Percentiles rank a stretch among this genome's conserved stretches.
Evolutionary conservation across 2,329 filamentous ascomycete genomes (phyloP).

Genomic region (Zymoseptoria ardabiliae): DNA sequence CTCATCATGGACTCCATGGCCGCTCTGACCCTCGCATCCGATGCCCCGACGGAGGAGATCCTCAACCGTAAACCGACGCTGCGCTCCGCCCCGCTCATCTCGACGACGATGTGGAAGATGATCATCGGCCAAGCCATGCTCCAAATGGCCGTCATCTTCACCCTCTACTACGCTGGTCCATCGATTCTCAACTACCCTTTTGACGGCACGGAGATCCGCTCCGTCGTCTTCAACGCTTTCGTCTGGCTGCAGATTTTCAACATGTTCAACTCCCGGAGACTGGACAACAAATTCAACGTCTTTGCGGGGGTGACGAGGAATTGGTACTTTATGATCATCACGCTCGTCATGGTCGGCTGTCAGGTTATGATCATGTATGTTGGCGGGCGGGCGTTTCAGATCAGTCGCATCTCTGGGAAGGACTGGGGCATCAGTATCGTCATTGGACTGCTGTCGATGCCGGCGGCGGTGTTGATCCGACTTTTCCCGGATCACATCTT

Average conservation of each 20-base stretch:
- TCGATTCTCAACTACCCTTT: slow-evolving; percentile 50
- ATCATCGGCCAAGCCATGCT: slow-evolving; percentile 88
- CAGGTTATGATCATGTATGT: slow-evolving; percentile 87
- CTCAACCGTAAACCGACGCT: slow-evolving; percentile 71
- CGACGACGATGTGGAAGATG: slow-evolving; percentile 98
- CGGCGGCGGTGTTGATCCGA: slow-evolving; percentile 72
- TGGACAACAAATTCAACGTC: slow-evolving; percentile 71
- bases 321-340: slow-evolving; percentile 81
- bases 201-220: slow-evolving; percentile 54
- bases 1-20: slow-evolving; percentile 59
- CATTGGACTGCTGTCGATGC: slow-evolving; percentile 73
- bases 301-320: slow-evolving; percentile 81
- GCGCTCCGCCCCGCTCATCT: slow-evolving; percentile 70
- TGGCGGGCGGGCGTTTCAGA: slow-evolving; percentile 65
- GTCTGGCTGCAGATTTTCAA: slow-evolving; percentile 99
- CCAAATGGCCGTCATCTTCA: slow-evolving; percentile 70
- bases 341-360: slow-evolving; percentile 76
- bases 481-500: slow-evolving; percentile 69
- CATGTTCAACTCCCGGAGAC: slow-evolving; percentile 65
- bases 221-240: slow-evolving; percentile 93
- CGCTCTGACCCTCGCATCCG: slow-evolving; percentile 52
- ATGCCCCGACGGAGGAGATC: slow-evolving; percentile 73
- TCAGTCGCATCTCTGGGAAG: slow-evolving; percentile 56
- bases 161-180: slow-evolving; percentile 69
- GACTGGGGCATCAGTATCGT: slow-evolving; percentile 86